Conservation (phyloP, 176 grass and related monocot species). For the Aegilops bicornis region DNA sequence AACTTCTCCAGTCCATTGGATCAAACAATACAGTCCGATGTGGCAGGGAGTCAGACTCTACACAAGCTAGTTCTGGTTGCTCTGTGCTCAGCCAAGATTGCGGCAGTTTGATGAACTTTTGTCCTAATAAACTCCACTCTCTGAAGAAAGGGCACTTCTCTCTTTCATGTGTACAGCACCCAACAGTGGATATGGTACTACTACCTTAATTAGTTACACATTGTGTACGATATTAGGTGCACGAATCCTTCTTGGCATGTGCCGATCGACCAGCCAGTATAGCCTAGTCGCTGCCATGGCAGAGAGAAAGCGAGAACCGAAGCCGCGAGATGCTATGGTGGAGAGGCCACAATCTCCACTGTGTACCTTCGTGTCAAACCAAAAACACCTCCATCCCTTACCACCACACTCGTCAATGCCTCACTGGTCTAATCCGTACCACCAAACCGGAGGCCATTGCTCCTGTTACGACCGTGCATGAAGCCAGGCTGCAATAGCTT, state of each 20-base stretch:
- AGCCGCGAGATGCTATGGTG: slow-evolving; percentile 27
- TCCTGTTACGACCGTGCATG: not conserved
- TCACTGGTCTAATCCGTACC: not conserved
- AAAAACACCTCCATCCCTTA: not conserved
- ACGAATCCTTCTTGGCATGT: slow-evolving; percentile 32
- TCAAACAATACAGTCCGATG: not conserved
- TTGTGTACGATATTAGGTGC: not conserved
- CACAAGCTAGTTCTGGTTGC: no score
- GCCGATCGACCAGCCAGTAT: not conserved
- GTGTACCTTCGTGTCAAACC: not conserved
- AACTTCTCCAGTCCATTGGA: not conserved
- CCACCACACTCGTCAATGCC: not conserved
- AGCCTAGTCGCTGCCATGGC: not conserved
- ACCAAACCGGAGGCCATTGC: slow-evolving; percentile 23
- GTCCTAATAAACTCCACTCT: not conserved
- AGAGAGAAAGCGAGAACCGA: slow-evolving; percentile 10
- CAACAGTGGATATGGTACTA: not conserved
- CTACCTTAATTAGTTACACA: not conserved
- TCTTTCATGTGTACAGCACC: slow-evolving; percentile 20
- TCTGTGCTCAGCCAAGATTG: not conserved
- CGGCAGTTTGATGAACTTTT: not conserved
- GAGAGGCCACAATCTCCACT: not conserved
- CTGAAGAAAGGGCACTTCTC: not conserved
- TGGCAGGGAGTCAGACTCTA: slow-evolving; percentile 21
- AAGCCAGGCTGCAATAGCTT: not conserved